Conservation (phyloP, 2,329 filamentous ascomycete species). For the Blastomyces silverae region DNA sequence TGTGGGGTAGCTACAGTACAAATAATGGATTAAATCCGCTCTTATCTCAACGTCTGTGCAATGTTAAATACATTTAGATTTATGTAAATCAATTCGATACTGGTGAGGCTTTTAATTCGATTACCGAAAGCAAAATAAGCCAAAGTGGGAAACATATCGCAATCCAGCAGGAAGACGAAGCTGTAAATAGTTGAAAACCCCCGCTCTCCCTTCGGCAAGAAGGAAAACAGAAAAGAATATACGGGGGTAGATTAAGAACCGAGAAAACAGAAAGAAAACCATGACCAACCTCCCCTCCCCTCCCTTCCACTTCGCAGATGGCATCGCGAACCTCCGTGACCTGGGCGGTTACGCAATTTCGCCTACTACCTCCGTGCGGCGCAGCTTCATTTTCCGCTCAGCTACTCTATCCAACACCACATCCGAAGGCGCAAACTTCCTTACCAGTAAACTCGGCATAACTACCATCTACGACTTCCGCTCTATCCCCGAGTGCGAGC, state of each 20-base stretch:
- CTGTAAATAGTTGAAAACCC: background rate
- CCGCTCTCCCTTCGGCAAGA: background rate
- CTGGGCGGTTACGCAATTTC: slow-evolving; percentile 53
- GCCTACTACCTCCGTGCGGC: slow-evolving; percentile 40
- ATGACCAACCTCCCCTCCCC: slow-evolving; percentile 19
- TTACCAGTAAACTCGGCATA: slow-evolving; percentile 52
- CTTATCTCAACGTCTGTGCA: background rate
- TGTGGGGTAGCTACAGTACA: background rate
- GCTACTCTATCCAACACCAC: slow-evolving; percentile 59
- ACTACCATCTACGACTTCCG: slow-evolving; percentile 62
- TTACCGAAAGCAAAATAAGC: background rate
- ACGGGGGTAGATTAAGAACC: slow-evolving; percentile 8
- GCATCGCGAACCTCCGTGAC: slow-evolving; percentile 63
- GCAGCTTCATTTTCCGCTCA: slow-evolving; percentile 58
- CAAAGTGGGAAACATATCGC: background rate
- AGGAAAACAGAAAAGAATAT: background rate
- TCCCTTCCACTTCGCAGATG: slow-evolving; percentile 38
- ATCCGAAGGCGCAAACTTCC: slow-evolving; percentile 46
- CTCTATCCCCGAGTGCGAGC: slow-evolving; percentile 44
- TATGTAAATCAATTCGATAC: background rate
- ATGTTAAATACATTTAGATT: background rate
- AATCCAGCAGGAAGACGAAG: background rate
- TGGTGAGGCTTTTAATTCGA: background rate
- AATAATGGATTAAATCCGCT: background rate
- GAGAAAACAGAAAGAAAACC: background rate